A percentile compares a stretch with the other conserved stretches of the same genome.
Evolutionary conservation across 169 alveolate species (phyloP).

Genomic region (Perkinsus chesapeaki): DNA sequence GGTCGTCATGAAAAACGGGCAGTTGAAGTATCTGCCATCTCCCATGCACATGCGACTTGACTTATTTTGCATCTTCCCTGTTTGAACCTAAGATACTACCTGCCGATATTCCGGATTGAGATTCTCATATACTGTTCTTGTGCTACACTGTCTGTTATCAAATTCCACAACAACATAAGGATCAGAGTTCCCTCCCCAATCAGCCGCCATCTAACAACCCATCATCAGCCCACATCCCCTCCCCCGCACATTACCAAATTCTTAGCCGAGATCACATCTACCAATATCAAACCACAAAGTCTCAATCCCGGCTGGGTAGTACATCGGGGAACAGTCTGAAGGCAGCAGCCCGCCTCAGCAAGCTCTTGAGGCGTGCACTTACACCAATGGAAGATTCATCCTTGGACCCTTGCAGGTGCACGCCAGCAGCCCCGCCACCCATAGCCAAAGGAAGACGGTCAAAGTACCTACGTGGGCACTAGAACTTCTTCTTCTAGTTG

Average conservation of each 20-base stretch:
- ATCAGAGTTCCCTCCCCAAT: not conserved
- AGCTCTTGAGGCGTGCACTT: no score
- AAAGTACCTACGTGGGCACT: not conserved
- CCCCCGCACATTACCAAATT: not conserved
- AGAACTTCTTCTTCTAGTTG: not conserved
- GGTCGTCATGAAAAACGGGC: not conserved
- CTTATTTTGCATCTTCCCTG: not conserved
- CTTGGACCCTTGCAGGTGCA: not conserved
- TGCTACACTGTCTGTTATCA: not conserved
- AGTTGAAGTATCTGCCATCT: not conserved
- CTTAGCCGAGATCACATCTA: not conserved
- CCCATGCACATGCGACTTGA: not conserved
- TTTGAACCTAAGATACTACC: not conserved
- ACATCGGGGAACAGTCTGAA: not conserved
- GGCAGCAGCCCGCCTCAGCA: not conserved
- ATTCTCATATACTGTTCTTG: not conserved
- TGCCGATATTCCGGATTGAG: not conserved
- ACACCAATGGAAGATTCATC: not conserved
- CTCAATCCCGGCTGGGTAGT: not conserved
- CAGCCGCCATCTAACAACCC: not conserved
- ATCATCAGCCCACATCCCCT: not conserved
- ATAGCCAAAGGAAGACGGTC: not conserved
- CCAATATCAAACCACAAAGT: not conserved
- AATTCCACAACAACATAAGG: not conserved
- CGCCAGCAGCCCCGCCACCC: not conserved